Base-by-base conservation (phyloP, 441 rosid species). In the Flueggea neowawraea region DNA sequence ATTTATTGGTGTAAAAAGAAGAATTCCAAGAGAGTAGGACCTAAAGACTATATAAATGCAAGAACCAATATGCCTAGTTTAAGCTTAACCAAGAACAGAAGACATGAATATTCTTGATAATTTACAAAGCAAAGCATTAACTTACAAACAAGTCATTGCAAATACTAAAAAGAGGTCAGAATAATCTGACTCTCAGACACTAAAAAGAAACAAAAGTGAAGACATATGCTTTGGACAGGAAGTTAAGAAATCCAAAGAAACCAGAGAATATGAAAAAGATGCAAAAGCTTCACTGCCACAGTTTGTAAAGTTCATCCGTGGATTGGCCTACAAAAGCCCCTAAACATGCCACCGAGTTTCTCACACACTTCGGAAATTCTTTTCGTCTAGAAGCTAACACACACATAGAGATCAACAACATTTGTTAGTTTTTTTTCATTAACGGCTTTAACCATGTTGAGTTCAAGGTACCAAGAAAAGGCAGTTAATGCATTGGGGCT, bases 201-300 rank as follows among this genome's bases (percentile, higher is more conserved):
- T 6, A 47, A 10, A 47, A 0, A 11, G 12, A 43, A 9, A 47
- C 1, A 47, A 47, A 47, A 47, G n/a, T 47, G 14, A 47, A 10
- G 50, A 69, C 73, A 73, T 84, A 87, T 93, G 79, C 97, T 84
- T 90, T 90, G 91, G 83, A 74, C 83, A 61, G 59, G 61, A 62
- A 68, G 63, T 50, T 49, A 83, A 77, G 88, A 85, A 80, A 85
- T 61, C 76, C 65, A 62, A 66, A 67, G 48, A 15, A 57, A 58
- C 45, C 44, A 55, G 10, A 73, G 70, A 75, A 75, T 68, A 66
- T 63, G 64, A 65, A 68, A 84, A 81, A 69, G 84, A 82, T 78
- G 88, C 6, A 64, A 57, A 80, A 80, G 86, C 89, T 82, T 90
- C 85, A 56, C 69, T 71, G 63, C 78, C 82, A 87, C 85, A 69